These are phyloP conservation scores for Taphrina betulina DNA, from an alignment of 1,139 yeast genomes.

Conservation along the genomic window DNA sequence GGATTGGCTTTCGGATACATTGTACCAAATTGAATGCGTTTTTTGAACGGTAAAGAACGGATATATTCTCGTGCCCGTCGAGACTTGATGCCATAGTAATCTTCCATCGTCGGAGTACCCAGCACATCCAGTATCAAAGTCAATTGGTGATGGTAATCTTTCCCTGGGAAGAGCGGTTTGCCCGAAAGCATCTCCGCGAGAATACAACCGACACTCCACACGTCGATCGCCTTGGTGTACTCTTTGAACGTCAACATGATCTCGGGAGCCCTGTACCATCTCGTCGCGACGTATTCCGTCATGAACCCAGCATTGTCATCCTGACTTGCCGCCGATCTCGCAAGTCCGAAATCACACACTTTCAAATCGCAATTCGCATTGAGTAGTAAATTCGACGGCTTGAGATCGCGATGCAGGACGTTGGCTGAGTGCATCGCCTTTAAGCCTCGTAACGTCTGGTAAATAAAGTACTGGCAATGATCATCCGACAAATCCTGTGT, in stretches of 20 bases:
- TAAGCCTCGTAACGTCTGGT: constrained; percentile 85
- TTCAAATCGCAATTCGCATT: constrained; percentile 93
- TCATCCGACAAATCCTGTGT: constrained; percentile 85
- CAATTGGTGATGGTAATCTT: constrained; percentile 87
- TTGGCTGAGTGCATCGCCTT: constrained; percentile 89
- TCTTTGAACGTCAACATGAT: constrained; percentile 92
- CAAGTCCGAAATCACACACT: constrained; percentile 92
- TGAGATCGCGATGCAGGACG: constrained; percentile 87
- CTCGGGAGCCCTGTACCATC: constrained; percentile 98
- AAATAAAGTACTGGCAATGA: constrained; percentile 88
- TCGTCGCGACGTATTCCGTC: constrained; percentile 96
- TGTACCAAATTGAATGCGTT: constrained; percentile 55
- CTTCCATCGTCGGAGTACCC: constrained; percentile 87
- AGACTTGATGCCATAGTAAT: constrained; percentile 73
- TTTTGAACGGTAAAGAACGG: constrained; percentile 65
- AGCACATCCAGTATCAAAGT: constrained; percentile 80
- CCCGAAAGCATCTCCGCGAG: constrained; percentile 88
- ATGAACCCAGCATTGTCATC: constrained; percentile 69
- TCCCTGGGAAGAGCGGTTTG: constrained; percentile 88
- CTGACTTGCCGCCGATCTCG: constrained; percentile 58
- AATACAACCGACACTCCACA: constrained; percentile 97
- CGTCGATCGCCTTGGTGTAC: constrained; percentile 91
- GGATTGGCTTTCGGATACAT: constrained; percentile 57
- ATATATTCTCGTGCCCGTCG: constrained; percentile 86
- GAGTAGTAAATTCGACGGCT: constrained; percentile 81